Base-by-base conservation (phyloP, 176 grass and related monocot species). In the Hordeum marinum region DNA sequence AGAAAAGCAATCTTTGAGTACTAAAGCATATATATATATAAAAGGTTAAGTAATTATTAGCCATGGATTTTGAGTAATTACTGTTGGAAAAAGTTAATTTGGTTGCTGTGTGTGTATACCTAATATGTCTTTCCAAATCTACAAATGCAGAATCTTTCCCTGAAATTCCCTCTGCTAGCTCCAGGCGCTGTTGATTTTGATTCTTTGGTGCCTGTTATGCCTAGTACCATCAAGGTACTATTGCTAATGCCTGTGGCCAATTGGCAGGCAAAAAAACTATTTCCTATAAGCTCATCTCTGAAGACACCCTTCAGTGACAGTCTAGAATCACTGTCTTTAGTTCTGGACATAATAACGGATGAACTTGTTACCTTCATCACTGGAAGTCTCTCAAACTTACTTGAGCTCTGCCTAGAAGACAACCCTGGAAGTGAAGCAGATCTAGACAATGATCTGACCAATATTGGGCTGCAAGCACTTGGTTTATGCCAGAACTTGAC, bases 351-450 rank as follows among this genome's bases (percentile, higher is more conserved):
- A 50, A 94, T 98, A 80, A 92, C 85, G 0, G 96, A 98, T 83
- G 85, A 94, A 76, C 68, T 95, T 43, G 70, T 98, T 85, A 68
- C 58, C 34, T 90, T 73, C 81, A 86, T 98, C 85, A 92, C 93
- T 55, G 80, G 65, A 9, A 90, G 80, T 81, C 84, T 98, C 78
- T 79, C 50, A 39, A 83, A 82, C 29, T 84, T 98, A 75, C 80
- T 90, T 84, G 96, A 90, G 84, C 89, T 98, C 27, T 90, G 83
- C 84, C 91, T 98, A 72, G 96, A 95, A 88, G 93, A 98, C 69
- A 91, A 89, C 75, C 93, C 91, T 3, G 23, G 43, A 48, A 81
- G 76, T 11, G 87, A 92, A 61, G 74, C 93, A 70, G 32, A 81
- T 93, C 75, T 92, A 72, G 76, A 81, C 13, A 85, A 86, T 43